These are phyloP conservation scores for Fusarium sp. DNA, from an alignment of 2,329 filamentous ascomycete species.

Conservation along the genomic window DNA sequence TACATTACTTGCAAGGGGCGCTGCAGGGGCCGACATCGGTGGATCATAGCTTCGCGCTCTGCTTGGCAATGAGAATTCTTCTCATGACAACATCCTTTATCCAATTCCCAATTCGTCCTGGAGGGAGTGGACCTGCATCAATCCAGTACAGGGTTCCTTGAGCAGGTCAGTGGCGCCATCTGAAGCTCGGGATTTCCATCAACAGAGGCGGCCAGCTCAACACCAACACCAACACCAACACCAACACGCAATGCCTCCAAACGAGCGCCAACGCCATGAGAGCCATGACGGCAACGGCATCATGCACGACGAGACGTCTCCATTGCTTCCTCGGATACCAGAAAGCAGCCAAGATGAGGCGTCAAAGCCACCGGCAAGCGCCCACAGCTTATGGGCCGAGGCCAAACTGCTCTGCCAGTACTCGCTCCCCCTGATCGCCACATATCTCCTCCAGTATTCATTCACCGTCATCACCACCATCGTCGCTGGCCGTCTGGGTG, in stretches of 20 bases:
- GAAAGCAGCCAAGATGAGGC: slow-evolving; percentile 11
- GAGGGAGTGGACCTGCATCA: slow-evolving; percentile 17
- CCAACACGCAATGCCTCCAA: slow-evolving; percentile 16
- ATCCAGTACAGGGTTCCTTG: background rate
- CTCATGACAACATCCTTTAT: slow-evolving; percentile 5
- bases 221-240: background rate
- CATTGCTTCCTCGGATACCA: slow-evolving; percentile 23
- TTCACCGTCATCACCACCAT: slow-evolving; percentile 62
- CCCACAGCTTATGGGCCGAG: slow-evolving; percentile 28
- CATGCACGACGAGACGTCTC: slow-evolving; percentile 31
- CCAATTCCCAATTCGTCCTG: slow-evolving; percentile 17
- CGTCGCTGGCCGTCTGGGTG: slow-evolving; percentile 61
- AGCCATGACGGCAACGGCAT: slow-evolving; percentile 16
- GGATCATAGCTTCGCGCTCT: slow-evolving; percentile 6
- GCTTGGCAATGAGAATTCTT: slow-evolving; percentile 21
- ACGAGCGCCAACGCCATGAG: slow-evolving; percentile 15
- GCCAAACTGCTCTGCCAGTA: slow-evolving; percentile 30
- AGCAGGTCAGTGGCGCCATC: background rate
- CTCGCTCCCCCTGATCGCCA: slow-evolving; percentile 59
- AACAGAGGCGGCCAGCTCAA: background rate
- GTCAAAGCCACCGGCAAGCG: slow-evolving; percentile 8
- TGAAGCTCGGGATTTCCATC: slow-evolving; percentile 4
- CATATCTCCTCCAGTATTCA: slow-evolving; percentile 64
- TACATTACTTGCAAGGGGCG: too few relatives aligned
- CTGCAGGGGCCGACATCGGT: slow-evolving; percentile 24